Conservation (phyloP, 768 basidiomycete species). For the Suillus bovinus region DNA sequence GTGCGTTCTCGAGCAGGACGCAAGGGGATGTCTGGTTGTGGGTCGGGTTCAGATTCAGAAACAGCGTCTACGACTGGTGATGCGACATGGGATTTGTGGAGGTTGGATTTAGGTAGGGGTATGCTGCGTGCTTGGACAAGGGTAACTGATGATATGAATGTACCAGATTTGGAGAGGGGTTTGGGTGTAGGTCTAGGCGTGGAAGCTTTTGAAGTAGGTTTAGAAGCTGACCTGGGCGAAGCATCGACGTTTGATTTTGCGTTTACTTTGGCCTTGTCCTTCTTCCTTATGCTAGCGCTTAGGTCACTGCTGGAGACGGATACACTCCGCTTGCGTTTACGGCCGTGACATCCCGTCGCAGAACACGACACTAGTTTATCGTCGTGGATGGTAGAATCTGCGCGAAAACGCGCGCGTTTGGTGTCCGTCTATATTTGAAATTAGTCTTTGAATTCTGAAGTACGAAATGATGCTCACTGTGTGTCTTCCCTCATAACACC, state of each 20-base stretch:
- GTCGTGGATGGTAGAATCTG: slow-evolving; percentile 62
- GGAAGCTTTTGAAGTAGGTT: slow-evolving; percentile 8
- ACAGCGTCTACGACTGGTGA: slow-evolving; percentile 14
- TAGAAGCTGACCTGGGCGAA: slow-evolving; percentile 15
- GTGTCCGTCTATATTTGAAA: slow-evolving; percentile 53
- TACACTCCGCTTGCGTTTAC: slow-evolving; percentile 26
- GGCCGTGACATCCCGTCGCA: slow-evolving; percentile 52
- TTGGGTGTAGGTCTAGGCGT: slow-evolving; percentile 17
- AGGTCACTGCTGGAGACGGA: slow-evolving; percentile 26
- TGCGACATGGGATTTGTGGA: slow-evolving; percentile 13
- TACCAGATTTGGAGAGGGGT: slow-evolving; percentile 11
- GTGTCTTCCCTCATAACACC: slow-evolving; percentile 85
- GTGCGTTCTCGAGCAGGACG: slow-evolving; percentile 26
- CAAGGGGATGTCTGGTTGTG: slow-evolving; percentile 14
- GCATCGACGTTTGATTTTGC: slow-evolving; percentile 7
- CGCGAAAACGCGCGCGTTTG: slow-evolving; percentile 77
- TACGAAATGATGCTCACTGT: slow-evolving; percentile 41
- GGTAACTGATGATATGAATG: slow-evolving; percentile 2
- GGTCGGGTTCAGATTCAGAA: slow-evolving; percentile 21
- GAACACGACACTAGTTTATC: slow-evolving; percentile 71
- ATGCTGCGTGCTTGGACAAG: slow-evolving; percentile 12
- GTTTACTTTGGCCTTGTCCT: slow-evolving; percentile 9
- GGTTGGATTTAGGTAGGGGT: not conserved
- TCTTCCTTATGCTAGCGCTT: slow-evolving; percentile 14
- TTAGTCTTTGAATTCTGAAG: not conserved